These are phyloP conservation scores for Serpula lacrymans DNA, from an alignment of 768 basidiomycete species.

Conservation along the genomic window DNA sequence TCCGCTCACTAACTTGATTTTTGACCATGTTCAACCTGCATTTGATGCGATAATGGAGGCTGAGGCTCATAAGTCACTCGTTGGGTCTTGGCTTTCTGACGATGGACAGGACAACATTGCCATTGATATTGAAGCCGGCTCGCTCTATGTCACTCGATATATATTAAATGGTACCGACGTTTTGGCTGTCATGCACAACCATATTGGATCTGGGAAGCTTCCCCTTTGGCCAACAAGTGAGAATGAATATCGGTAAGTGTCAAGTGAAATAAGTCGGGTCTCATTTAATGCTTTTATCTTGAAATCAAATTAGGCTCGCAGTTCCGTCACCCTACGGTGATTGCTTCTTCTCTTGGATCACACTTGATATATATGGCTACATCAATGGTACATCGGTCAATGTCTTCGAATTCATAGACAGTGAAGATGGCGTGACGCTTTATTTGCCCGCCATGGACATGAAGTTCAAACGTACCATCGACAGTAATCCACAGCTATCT, in stretches of 20 bases:
- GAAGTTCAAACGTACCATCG: too few relatives aligned
- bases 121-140: slow-evolving; percentile 10
- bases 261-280: neutral
- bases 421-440: slow-evolving; percentile 3
- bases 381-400: slow-evolving; percentile 11
- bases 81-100: slow-evolving; percentile 8
- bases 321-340: slow-evolving; percentile 4
- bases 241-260: slow-evolving; percentile 14
- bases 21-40: slow-evolving; percentile 16
- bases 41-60: slow-evolving; percentile 13
- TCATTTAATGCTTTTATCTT: neutral
- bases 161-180: slow-evolving; percentile 15
- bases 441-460: slow-evolving; percentile 12
- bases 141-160: slow-evolving; percentile 11
- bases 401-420: slow-evolving; percentile 9
- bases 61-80: slow-evolving; percentile 1
- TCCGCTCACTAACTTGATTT: slow-evolving; percentile 4
- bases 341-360: slow-evolving; percentile 11
- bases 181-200: slow-evolving; percentile 6
- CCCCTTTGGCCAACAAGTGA: slow-evolving; percentile 12
- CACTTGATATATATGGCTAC: slow-evolving; percentile 15
- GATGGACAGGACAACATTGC: slow-evolving; percentile 6
- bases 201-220: slow-evolving; percentile 1
- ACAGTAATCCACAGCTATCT: too few relatives aligned
- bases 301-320: slow-evolving; percentile 9